These are phyloP conservation scores for Bonia amplexicaulis DNA, from an alignment of 176 grass and related monocot species.

Conservation along the genomic window DNA sequence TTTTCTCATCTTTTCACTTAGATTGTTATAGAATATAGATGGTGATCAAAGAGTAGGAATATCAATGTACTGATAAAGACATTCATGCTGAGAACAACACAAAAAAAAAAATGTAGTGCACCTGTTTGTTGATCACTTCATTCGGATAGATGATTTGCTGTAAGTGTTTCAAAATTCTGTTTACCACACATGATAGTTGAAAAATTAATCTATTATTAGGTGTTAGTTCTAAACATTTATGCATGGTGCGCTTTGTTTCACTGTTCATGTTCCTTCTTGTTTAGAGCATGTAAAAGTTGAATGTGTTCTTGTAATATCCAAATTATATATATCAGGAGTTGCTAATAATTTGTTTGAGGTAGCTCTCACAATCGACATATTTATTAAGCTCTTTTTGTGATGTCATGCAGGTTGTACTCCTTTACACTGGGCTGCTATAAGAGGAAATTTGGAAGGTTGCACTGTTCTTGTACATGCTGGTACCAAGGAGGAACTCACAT, in stretches of 20 bases:
- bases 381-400: slow-evolving; percentile 25
- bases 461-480: slow-evolving; percentile 91
- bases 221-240: background rate
- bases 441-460: slow-evolving; percentile 78
- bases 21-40: background rate
- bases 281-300: background rate
- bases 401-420: slow-evolving; percentile 72
- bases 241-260: background rate
- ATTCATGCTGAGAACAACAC: background rate
- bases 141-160: background rate
- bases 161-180: background rate
- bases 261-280: background rate
- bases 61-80: background rate
- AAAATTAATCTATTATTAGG: background rate
- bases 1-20: slow-evolving; percentile 10
- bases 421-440: slow-evolving; percentile 92
- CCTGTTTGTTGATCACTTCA: background rate
- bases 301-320: background rate
- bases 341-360: slow-evolving; percentile 15
- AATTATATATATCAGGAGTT: slow-evolving; percentile 17
- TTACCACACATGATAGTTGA: background rate
- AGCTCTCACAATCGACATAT: background rate
- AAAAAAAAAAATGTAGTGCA: background rate
- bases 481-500: slow-evolving; percentile 65
- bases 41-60: background rate